phyloP scores from a whole-genome alignment of 2,329 filamentous ascomycete species.

The Nannizziopsis arthrosporioides region DNA sequence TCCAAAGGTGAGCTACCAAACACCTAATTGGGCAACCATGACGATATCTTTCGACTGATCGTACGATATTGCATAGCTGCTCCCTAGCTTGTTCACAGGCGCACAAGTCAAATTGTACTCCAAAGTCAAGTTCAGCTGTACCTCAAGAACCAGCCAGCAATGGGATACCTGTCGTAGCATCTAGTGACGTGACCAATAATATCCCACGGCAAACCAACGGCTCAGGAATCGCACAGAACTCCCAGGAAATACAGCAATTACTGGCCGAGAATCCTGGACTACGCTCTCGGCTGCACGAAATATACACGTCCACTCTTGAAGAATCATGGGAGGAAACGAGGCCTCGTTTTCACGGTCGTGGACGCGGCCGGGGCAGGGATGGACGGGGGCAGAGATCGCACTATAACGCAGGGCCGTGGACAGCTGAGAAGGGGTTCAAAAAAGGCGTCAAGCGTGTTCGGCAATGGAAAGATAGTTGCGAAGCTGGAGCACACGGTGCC shows the following conservation, averaged over 20 bases:
- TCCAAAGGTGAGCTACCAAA: constrained; percentile 19
- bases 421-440: constrained; percentile 34
- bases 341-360: constrained; percentile 17
- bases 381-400: constrained; percentile 19
- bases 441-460: constrained; percentile 31
- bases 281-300: constrained; percentile 30
- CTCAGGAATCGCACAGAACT: constrained; percentile 15
- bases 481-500: constrained; percentile 22
- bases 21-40: not conserved
- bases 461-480: constrained; percentile 28
- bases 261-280: constrained; percentile 31
- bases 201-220: not conserved
- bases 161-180: not conserved
- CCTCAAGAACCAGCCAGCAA: constrained; percentile 8
- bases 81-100: constrained; percentile 36
- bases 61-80: constrained; percentile 26
- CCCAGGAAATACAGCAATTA: constrained; percentile 28
- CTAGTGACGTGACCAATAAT: not conserved
- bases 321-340: constrained; percentile 31
- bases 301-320: constrained; percentile 32
- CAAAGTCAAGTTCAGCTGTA: constrained; percentile 15
- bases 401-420: constrained; percentile 28
- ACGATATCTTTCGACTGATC: no score
- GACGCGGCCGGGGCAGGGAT: constrained; percentile 17
- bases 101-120: constrained; percentile 35